Base-by-base conservation (phyloP, 805 yeast genomes). In the Teunomyces panamensis region DNA sequence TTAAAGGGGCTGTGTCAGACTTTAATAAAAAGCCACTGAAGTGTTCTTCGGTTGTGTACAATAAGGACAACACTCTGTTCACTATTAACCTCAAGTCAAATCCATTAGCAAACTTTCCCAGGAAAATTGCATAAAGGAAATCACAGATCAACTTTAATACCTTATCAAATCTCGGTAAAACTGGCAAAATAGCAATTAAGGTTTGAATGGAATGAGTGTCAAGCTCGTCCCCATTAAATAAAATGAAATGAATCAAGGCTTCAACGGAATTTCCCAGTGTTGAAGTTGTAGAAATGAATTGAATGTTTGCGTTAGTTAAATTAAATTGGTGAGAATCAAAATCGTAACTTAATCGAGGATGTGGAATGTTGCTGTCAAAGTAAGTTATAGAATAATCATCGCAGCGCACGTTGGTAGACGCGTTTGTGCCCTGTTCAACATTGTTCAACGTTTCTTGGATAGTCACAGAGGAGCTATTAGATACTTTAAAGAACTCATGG, bases 11-110 rank as follows among this genome's bases (percentile, higher is more conserved):
- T 30, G 85, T 74, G 27, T 77, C 76, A 3, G 80, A 76, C 47
- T 86, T 87, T 39, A 90, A 65, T 13, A 89, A 62, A 73, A 84
- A 81, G 3, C 96, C 92, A 9, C 82, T 76, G 53, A 85, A 85
- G 43, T 78, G 74, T 20, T 75, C 80, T 30, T 77, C 73, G 9
- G 87, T 73, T 6, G 83, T 81, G 32, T 75, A 72, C 3, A 85
- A 75, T 3, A 85, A 77, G 28, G 74, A 54, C 6, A 79, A 67
- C 10, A 84, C 59, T 49, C 94, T 71, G 42, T 73, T 74, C 1
- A 79, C 73, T 48, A 84, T 63, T 11, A 68, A 60, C 13, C 28
- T 36, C 24, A 50, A 30, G 39, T 58, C 39, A 42, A 46, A 56
- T 8, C 48, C 53, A 10, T 62, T 67, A 13, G 52, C 55, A 45